Evolutionary conservation across 1,284 basidiomycete genomes (phyloP).

Genomic region (Rhodofomes roseus): DNA sequence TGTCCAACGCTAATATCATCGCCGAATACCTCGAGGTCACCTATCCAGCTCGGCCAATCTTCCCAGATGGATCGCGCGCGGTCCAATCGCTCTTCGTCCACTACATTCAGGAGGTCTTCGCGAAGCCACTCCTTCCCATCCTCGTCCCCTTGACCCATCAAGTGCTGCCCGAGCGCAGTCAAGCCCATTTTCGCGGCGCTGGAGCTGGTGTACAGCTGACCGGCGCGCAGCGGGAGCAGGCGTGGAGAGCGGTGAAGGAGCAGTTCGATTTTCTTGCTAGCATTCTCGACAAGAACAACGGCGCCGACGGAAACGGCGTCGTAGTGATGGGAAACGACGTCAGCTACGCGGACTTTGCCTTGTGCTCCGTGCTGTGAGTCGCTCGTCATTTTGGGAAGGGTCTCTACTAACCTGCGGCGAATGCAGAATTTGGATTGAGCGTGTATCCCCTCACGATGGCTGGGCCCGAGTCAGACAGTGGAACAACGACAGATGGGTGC

Average conservation of each 20-base stretch:
- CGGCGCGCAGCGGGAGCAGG: conserved; percentile 52
- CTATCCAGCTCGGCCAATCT: conserved; percentile 65
- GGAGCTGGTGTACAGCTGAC: conserved; percentile 27
- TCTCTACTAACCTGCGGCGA: neutral
- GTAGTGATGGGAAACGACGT: conserved; percentile 63
- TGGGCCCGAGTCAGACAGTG: conserved; percentile 59
- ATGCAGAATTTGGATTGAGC: conserved; percentile 57
- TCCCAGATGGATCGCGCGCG: conserved; percentile 64
- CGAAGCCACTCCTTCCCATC: conserved; percentile 63
- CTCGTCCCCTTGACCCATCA: conserved; percentile 67
- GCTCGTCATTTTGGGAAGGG: neutral
- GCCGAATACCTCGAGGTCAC: conserved; percentile 67
- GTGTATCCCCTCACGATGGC: conserved; percentile 62
- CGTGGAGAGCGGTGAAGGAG: conserved; percentile 58
- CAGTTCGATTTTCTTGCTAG: conserved; percentile 62
- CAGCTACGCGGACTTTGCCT: conserved; percentile 66
- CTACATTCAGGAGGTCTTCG: conserved; percentile 62
- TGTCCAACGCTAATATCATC: conserved; percentile 58
- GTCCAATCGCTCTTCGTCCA: conserved; percentile 67
- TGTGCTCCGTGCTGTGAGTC: conserved; percentile 53
- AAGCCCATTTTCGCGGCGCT: conserved; percentile 42
- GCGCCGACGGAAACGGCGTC: conserved; percentile 50
- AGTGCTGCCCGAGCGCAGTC: conserved; percentile 50
- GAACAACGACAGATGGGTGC: conserved; percentile 60
- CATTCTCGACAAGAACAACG: conserved; percentile 61